Base-by-base conservation (phyloP, 2,329 filamentous ascomycete species). In the Fragosphaeria purpurea region DNA sequence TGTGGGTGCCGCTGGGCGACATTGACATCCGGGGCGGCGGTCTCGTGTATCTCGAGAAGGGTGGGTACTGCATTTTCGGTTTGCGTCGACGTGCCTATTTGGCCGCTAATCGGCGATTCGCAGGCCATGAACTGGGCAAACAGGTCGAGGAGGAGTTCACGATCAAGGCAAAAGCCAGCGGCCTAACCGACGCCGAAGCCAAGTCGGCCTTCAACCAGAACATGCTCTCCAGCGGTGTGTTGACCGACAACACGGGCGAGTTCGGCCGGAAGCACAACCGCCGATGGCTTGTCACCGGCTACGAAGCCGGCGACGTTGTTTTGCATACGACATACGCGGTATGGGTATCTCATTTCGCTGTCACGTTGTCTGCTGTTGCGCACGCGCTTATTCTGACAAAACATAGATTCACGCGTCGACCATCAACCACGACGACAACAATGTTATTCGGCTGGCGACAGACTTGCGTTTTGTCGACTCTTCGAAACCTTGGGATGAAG, bases 1-100 rank as follows among this genome's bases (percentile, higher is more conserved):
- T 74, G 0, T 81, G 77, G 77, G 71, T 80, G 0, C 73, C 76
- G 0, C 75, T 80, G 55, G 75, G 75, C 0, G 73, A 79, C 58
- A 60, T 80, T 4, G 66, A 68, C 22, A 48, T 80, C 5, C 70
- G 74, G 44, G 77, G 79, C 0, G 78, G 79, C 5, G 78, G 79
- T 0, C 59, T 82, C 49, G 79, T 82, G 1, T 82, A 82, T 53
- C 64, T 82, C 2, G 77, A 82, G 55, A 64, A 73, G 43, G 67
- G 70, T 61, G 22, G 22, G 22, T 22, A 22, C 22, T 22, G 22
- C 22, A 22, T 2, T 22, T 22, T 22, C 22, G 22, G 22, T n/a
- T n/a, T n/a, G n/a, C 22, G 3, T 22, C 22, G 22, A 22, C 22
- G 22, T 22, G 22, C 2, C 10, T 2, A 13, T 22, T 42, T 42